These are phyloP conservation scores for Carpinus viminea DNA, from an alignment of 306 rosid species.

Conservation along the genomic window DNA sequence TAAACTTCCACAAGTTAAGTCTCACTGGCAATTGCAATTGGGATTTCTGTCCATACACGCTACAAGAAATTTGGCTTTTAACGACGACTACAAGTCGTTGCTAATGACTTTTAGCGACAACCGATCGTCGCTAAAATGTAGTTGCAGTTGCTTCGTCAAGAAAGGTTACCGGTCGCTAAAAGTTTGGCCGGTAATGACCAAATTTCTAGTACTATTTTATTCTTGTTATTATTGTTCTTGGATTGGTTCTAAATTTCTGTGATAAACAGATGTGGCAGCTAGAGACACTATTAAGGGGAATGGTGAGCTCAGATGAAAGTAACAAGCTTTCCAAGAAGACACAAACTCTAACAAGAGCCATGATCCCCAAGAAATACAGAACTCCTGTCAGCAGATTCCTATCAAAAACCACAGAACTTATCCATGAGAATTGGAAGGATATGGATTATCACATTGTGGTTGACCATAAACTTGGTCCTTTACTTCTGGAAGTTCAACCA, in stretches of 20 bases:
- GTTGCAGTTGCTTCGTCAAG: too few species aligned
- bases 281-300: constrained; percentile 66
- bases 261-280: constrained; percentile 79
- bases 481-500: constrained; percentile 63
- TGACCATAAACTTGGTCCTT: constrained; percentile 52
- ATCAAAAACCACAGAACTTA: constrained; percentile 32
- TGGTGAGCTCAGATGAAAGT: constrained; percentile 52
- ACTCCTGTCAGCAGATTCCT: constrained; percentile 44
- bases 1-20: constrained; percentile 78
- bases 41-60: constrained; percentile 49
- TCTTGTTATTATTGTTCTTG: too few species aligned
- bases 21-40: constrained; percentile 56
- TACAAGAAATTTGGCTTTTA: neutral
- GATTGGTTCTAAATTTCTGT: neutral
- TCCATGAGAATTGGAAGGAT: constrained; percentile 70
- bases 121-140: too few species aligned
- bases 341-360: constrained; percentile 52
- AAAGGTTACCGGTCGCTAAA: neutral
- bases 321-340: constrained; percentile 23
- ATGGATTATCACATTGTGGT: constrained; percentile 68
- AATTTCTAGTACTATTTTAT: too few species aligned
- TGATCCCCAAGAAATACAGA: constrained; percentile 73
- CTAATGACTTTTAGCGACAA: too few species aligned
- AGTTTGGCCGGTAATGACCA: too few species aligned
- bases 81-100: too few species aligned